phyloP scores from a whole-genome alignment of 306 rosid species.

The Lagenaria siceraria region DNA sequence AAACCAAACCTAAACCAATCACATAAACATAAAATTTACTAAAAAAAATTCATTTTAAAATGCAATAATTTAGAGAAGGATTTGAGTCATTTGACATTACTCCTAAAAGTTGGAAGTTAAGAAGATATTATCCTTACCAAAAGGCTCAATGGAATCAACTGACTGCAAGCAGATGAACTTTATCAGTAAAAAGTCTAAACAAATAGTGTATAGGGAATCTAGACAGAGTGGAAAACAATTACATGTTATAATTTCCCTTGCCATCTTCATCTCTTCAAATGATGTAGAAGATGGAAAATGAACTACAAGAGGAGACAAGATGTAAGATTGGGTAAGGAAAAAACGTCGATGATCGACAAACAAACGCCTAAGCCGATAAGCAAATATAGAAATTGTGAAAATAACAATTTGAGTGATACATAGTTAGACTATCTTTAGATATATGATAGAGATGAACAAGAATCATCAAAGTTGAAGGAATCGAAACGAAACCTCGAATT shows the following conservation, averaged over 20 bases:
- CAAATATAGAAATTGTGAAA: background rate
- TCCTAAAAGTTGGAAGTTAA: background rate
- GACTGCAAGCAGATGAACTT: background rate
- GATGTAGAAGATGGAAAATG: background rate
- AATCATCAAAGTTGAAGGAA: background rate
- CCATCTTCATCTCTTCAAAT: background rate
- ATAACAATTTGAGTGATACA: background rate
- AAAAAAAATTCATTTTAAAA: background rate
- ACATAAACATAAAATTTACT: background rate
- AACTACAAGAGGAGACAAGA: background rate
- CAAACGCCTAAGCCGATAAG: background rate
- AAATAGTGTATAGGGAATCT: background rate
- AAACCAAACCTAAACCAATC: background rate
- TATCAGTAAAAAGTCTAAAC: background rate
- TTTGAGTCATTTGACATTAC: background rate
- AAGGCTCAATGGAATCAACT: background rate
- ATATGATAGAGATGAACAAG: background rate
- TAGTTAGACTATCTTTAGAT: background rate
- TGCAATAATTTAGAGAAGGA: background rate
- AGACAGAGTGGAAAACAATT: background rate
- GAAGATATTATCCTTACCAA: background rate
- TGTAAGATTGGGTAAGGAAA: background rate
- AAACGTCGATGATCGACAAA: background rate
- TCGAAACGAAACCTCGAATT: background rate
- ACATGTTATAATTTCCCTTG: background rate